Base-by-base conservation (phyloP, 2,329 filamentous ascomycete species). In the Ceratocystis papillata region DNA sequence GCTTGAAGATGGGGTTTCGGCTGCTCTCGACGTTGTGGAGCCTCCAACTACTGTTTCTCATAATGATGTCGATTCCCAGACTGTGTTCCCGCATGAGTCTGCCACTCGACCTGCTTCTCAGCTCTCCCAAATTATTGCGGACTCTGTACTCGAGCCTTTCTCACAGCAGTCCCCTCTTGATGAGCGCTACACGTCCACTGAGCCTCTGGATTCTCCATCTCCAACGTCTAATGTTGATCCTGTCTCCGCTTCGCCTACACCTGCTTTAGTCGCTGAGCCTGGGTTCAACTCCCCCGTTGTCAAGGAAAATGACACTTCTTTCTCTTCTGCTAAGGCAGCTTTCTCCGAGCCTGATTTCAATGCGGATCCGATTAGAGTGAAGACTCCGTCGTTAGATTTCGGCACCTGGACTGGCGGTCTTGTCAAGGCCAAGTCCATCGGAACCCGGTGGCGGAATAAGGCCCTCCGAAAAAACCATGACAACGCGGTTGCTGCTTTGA, bases 311-410 rank as follows among this genome's bases (percentile, higher is more conserved):
- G 65, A 50, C 5, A 63, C 15, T 1, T 53, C 63, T 30, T 25
- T 22, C 12, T 28, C 44, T 12, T 45, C 25, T 8, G n/a, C 44
- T 2, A 50, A 61, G 15, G 12, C 41, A 7, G 41, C 25, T 20
- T 25, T 53, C n/a, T 53, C 12, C 4, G 55, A 62, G 57, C 64
- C 55, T 45, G 60, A 61, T 46, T 62, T 62, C 22, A 57, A 65
- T n/a, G 50, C 37, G 15, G 55, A 65, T 45, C 28, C 37, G 30
- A 63, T 48, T 41, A 53, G 30, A 37, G 59, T 50, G n/a, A 62
- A 55, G 57, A 66, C 65, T 6, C 65, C 65, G 48, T 62, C 46
- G 12, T 55, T 66, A 20, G 65, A 66, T 55, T n/a, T 46, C 55
- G 59, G 46, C 5, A 30, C 61, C 33, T 63, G 61, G 61, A 48